Evolutionary conservation across 2,329 filamentous ascomycete species (phyloP).

Genomic region (Xylaria multiplex): DNA sequence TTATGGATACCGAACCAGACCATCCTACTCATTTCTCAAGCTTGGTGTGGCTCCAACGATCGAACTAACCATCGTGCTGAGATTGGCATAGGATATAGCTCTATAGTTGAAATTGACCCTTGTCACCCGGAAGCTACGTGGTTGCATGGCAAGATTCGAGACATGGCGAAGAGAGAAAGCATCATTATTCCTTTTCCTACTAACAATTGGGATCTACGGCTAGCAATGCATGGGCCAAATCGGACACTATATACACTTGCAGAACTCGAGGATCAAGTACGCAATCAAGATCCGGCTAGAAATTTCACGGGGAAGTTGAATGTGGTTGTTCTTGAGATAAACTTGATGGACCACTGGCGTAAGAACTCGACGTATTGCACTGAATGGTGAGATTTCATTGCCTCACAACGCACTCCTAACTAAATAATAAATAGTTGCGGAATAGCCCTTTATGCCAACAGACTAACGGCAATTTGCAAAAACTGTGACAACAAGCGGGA

Average conservation of each 20-base stretch:
- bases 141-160: slow-evolving; percentile 60
- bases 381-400: slow-evolving; percentile 52
- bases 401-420: not conserved
- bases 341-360: slow-evolving; percentile 47
- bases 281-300: slow-evolving; percentile 44
- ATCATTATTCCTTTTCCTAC: slow-evolving; percentile 60
- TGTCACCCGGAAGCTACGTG: slow-evolving; percentile 62
- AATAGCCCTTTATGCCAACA: slow-evolving; percentile 64
- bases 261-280: slow-evolving; percentile 56
- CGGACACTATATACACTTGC: slow-evolving; percentile 54
- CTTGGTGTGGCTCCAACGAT: slow-evolving; percentile 43
- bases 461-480: slow-evolving; percentile 50
- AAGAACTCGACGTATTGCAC: slow-evolving; percentile 52
- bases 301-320: slow-evolving; percentile 55
- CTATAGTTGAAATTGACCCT: slow-evolving; percentile 67
- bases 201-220: slow-evolving; percentile 52
- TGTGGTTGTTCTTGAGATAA: slow-evolving; percentile 49
- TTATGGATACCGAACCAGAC: slow-evolving; percentile 60
- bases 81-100: slow-evolving; percentile 51
- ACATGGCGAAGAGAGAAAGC: slow-evolving; percentile 59
- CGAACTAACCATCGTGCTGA: slow-evolving; percentile 30
- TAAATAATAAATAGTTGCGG: slow-evolving; percentile 56
- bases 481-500: slow-evolving; percentile 49
- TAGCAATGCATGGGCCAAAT: slow-evolving; percentile 47
- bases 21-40: slow-evolving; percentile 60